These are phyloP conservation scores for Tuber indicum DNA, from an alignment of 495 filamentous ascomycete species.

Conservation along the genomic window DNA sequence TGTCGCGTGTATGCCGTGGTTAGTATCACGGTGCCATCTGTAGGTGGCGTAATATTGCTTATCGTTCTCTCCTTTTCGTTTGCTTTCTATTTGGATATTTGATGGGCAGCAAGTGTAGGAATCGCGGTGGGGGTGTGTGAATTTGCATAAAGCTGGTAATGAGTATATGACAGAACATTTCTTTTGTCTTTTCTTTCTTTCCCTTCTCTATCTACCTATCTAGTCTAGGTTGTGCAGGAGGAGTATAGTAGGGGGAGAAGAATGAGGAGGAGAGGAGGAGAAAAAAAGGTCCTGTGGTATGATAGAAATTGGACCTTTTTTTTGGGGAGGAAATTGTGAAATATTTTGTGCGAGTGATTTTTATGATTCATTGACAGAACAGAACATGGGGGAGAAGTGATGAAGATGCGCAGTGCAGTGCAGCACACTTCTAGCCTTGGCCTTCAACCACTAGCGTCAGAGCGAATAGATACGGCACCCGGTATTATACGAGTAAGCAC, in stretches of 20 bases:
- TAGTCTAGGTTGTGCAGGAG: neutral
- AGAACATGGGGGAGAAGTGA: neutral
- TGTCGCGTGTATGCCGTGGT: neutral
- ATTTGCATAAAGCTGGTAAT: neutral
- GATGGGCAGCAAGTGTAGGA: neutral
- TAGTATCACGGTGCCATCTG: neutral
- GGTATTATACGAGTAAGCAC: too few relatives aligned
- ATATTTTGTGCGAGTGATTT: slow-evolving; percentile 1
- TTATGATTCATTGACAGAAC: neutral
- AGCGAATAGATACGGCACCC: neutral
- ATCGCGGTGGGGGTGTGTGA: neutral
- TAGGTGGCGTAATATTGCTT: neutral
- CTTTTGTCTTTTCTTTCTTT: neutral
- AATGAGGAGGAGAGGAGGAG: neutral
- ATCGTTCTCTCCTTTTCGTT: neutral
- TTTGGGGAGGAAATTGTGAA: neutral
- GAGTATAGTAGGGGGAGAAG: neutral
- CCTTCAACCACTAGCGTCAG: neutral
- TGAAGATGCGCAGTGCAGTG: neutral
- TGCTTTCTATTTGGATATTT: neutral
- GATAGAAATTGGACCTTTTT: neutral
- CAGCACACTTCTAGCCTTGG: neutral
- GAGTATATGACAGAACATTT: neutral
- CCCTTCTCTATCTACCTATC: neutral
- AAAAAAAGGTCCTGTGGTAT: neutral